Conservation (phyloP, 2,329 filamentous ascomycete species). For the Davidsoniella neocaledoniae region DNA sequence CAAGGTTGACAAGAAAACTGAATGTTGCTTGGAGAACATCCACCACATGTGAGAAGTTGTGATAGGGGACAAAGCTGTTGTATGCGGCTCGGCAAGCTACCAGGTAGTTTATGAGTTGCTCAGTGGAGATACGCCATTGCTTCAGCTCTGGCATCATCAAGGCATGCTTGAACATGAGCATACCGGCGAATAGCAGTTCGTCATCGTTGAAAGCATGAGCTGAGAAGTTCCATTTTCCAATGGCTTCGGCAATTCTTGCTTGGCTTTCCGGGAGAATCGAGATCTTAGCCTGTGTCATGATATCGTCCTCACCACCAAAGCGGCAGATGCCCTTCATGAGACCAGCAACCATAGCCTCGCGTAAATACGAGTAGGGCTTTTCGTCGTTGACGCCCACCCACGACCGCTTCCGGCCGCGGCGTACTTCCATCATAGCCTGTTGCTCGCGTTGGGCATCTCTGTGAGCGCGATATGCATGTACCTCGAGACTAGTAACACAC, state of each 20-base stretch:
- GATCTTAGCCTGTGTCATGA: conserved; percentile 48
- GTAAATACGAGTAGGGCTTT: conserved; percentile 73
- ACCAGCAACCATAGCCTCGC: conserved; percentile 84
- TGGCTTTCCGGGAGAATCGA: conserved; percentile 50
- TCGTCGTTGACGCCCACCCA: conserved; percentile 81
- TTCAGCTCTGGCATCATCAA: conserved; percentile 66
- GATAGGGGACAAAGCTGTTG: conserved; percentile 89
- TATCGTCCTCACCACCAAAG: conserved; percentile 41
- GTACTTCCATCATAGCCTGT: conserved; percentile 52
- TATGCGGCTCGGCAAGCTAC: conserved; percentile 86
- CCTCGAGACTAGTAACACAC: conserved; percentile 56
- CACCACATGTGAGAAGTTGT: conserved; percentile 95
- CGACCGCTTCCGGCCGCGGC: conserved; percentile 65
- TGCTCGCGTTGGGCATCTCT: conserved; percentile 61
- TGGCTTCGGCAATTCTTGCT: conserved; percentile 45
- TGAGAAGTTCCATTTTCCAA: conserved; percentile 74
- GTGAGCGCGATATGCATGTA: conserved; percentile 70
- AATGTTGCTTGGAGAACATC: conserved; percentile 92
- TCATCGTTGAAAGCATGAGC: conserved; percentile 83
- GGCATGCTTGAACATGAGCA: conserved; percentile 79
- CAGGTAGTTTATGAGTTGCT: conserved; percentile 69
- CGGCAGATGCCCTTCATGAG: conserved; percentile 83
- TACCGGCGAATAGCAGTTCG: conserved; percentile 71
- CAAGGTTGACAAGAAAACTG: conserved; percentile 69
- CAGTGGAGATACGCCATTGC: conserved; percentile 61